These are phyloP conservation scores for Rhizopus arrhizus DNA, from an alignment of 371 early-diverging fungal species.

Conservation along the genomic window DNA sequence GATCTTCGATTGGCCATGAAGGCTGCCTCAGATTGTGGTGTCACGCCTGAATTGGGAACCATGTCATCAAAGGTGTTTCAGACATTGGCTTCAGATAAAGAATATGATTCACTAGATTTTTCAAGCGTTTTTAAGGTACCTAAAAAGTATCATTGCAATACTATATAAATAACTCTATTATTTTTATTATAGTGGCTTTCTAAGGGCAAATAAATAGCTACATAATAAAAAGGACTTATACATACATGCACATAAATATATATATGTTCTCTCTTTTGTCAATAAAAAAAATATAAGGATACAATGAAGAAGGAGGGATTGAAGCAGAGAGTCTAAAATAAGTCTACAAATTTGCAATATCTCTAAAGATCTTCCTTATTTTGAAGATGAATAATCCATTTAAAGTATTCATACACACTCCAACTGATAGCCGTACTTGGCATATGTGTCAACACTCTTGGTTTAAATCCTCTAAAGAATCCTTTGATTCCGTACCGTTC, in stretches of 20 bases:
- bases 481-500: slow-evolving; percentile 74
- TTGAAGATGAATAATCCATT: slow-evolving; percentile 61
- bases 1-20: slow-evolving; percentile 90
- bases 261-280: background rate
- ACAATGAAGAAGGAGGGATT: no score
- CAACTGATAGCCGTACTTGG: slow-evolving; percentile 95
- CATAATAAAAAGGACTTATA: background rate
- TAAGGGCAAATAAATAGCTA: background rate
- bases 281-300: background rate
- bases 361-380: slow-evolving; percentile 7
- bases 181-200: slow-evolving; percentile 22
- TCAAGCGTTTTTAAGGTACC: slow-evolving; percentile 72
- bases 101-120: slow-evolving; percentile 71
- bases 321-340: background rate
- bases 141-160: no score
- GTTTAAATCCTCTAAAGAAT: slow-evolving; percentile 81
- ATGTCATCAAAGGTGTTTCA: slow-evolving; percentile 82
- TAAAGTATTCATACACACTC: slow-evolving; percentile 89
- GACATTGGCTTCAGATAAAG: slow-evolving; percentile 58
- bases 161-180: background rate
- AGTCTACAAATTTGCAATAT: background rate
- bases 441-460: slow-evolving; percentile 85
- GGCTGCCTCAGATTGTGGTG: slow-evolving; percentile 81
- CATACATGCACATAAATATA: background rate
- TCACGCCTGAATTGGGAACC: slow-evolving; percentile 74